Evolutionary conservation across 192 early-diverging fungal genomes (phyloP).

Genomic region (Phycomyces nitens): DNA sequence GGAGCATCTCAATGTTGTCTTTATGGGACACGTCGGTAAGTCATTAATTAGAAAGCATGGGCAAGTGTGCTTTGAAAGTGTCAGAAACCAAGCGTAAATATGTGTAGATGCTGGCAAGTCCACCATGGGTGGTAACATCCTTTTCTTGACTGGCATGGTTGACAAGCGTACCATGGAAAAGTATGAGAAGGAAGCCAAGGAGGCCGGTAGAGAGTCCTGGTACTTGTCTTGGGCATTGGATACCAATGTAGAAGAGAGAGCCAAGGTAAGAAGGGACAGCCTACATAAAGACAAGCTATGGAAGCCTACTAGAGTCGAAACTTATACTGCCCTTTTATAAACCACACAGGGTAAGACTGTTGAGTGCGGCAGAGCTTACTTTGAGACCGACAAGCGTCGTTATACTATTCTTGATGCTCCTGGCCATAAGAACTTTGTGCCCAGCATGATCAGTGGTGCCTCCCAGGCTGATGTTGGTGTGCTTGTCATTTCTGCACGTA

Average conservation of each 20-base stretch:
- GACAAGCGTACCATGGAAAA: conserved; percentile 99
- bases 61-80: background rate
- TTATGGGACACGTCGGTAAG: conserved; percentile 97
- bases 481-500: conserved; percentile 93
- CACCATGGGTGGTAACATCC: conserved; percentile 96
- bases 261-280: conserved; percentile 61
- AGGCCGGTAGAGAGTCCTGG: conserved; percentile 95
- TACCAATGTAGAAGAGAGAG: conserved; percentile 93
- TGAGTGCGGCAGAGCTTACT: conserved; percentile 96
- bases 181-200: conserved; percentile 98
- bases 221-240: conserved; percentile 99
- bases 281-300: background rate
- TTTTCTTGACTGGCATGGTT: conserved; percentile 97
- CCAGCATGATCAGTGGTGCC: conserved; percentile 95
- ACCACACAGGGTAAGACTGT: conserved; percentile 85
- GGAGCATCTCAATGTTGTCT: conserved; percentile 96
- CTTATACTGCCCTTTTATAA: background rate
- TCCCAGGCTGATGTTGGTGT: conserved; percentile 96
- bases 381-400: conserved; percentile 91
- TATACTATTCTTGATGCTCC: conserved; percentile 99
- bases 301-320: no score
- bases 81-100: background rate
- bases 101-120: conserved; percentile 85
- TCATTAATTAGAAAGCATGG: background rate
- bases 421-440: conserved; percentile 98